Conservation (phyloP, 768 basidiomycete genomes). For the Lentinula guzmanii region DNA sequence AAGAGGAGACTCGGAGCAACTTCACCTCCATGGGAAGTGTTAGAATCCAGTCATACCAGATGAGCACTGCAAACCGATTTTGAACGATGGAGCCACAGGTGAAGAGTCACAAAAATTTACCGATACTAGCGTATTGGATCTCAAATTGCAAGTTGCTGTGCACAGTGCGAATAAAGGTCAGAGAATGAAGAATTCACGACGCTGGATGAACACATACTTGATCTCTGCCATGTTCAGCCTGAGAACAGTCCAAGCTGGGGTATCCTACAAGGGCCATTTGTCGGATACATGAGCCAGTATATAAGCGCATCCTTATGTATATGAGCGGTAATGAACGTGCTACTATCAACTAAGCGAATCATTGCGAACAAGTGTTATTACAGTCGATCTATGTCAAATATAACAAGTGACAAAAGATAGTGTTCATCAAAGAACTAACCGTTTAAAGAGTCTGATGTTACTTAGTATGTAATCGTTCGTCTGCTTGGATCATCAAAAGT, state of each 20-base stretch:
- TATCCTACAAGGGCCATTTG: too few species aligned
- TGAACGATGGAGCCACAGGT: neutral
- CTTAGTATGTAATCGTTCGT: too few species aligned
- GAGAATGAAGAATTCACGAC: neutral
- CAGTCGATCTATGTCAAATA: too few species aligned
- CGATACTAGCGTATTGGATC: slow-evolving; percentile 5
- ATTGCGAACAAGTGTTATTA: too few species aligned
- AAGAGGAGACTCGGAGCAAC: too few species aligned
- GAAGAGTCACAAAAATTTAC: neutral
- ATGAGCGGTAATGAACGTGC: neutral
- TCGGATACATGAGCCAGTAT: neutral
- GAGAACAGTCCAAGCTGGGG: neutral
- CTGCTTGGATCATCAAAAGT: too few species aligned
- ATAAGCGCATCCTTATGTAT: neutral
- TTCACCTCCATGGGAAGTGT: slow-evolving; percentile 16
- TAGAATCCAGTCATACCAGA: slow-evolving; percentile 20
- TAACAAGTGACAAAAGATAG: too few species aligned
- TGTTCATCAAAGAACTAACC: too few species aligned
- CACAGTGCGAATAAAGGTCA: neutral
- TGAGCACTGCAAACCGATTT: neutral
- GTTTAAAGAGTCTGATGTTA: too few species aligned
- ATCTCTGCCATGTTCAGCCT: neutral
- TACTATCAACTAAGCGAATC: too few species aligned
- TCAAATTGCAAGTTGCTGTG: neutral
- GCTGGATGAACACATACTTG: neutral